These are phyloP conservation scores for Fagopyrum homotropicum DNA, from an alignment of 148 eudicot genomes.

Conservation along the genomic window DNA sequence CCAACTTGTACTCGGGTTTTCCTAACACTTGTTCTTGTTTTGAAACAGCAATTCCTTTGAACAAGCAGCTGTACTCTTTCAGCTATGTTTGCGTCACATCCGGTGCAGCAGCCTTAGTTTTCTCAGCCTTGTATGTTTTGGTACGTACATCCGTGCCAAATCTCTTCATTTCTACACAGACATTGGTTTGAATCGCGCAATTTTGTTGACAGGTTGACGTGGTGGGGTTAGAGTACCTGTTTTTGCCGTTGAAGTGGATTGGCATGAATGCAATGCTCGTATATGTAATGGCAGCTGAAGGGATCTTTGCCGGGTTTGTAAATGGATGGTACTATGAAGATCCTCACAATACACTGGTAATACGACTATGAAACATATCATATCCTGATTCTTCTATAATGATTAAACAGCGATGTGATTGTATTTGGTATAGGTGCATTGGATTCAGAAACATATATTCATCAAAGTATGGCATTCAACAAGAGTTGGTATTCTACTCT, in stretches of 20 bases:
- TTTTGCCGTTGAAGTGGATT: slow-evolving; percentile 81
- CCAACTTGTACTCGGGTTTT: background rate
- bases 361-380: background rate
- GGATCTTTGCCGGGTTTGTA: slow-evolving; percentile 71
- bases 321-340: slow-evolving; percentile 81
- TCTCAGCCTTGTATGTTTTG: slow-evolving; percentile 58
- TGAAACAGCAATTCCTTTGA: slow-evolving; percentile 70
- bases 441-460: slow-evolving; percentile 82
- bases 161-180: too few relatives aligned
- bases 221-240: slow-evolving; percentile 33
- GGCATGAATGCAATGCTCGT: slow-evolving; percentile 97
- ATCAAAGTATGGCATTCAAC: slow-evolving; percentile 81
- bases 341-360: slow-evolving; percentile 69
- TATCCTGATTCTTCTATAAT: background rate
- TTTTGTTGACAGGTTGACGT: slow-evolving; percentile 55
- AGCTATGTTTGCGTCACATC: slow-evolving; percentile 84
- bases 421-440: slow-evolving; percentile 41
- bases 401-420: background rate
- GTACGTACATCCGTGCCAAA: slow-evolving; percentile 18
- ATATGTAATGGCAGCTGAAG: slow-evolving; percentile 83
- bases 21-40: background rate
- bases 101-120: slow-evolving; percentile 61
- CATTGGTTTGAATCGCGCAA: background rate
- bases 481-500: slow-evolving; percentile 72
- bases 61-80: slow-evolving; percentile 77